Evolutionary conservation across 768 basidiomycete species (phyloP).

Genomic region (Tylopilus intermedius): DNA sequence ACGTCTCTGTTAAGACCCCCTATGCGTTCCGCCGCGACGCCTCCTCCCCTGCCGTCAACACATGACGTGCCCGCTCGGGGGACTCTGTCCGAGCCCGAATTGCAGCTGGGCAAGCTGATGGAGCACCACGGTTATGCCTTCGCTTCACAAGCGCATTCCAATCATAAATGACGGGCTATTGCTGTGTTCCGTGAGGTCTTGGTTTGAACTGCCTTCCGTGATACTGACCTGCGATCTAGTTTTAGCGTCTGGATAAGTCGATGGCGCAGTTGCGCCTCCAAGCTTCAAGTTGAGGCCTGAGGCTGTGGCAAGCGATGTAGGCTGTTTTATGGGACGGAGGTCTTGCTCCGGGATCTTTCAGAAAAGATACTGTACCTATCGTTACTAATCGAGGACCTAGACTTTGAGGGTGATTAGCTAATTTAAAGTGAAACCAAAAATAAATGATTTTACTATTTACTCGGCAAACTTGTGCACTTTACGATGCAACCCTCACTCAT

Average conservation of each 20-base stretch:
- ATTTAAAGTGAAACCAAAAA: not conserved
- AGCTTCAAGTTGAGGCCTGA: not conserved
- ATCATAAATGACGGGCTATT: not conserved
- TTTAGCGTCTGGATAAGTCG: not conserved
- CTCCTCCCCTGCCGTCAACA: not conserved
- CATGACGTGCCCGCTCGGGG: not conserved
- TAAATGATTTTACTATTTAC: not conserved
- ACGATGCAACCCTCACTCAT: slow-evolving; percentile 60
- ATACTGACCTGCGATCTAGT: not conserved
- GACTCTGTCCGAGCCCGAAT: not conserved
- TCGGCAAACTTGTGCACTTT: not conserved
- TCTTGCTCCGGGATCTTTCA: not conserved
- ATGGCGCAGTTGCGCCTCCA: no score
- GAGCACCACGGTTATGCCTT: not conserved
- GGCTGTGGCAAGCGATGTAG: no score
- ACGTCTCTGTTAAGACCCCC: slow-evolving; percentile 8
- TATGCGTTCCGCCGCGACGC: not conserved
- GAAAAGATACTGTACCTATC: no score
- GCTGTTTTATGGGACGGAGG: not conserved
- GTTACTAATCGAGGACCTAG: no score
- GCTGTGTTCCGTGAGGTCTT: not conserved
- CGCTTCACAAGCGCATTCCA: not conserved
- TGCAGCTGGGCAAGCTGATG: slow-evolving; percentile 1
- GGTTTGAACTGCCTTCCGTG: not conserved
- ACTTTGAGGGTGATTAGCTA: no score